Base-by-base conservation (phyloP, 75 land plant genomes). In the Chamaecyparis obtusa region DNA sequence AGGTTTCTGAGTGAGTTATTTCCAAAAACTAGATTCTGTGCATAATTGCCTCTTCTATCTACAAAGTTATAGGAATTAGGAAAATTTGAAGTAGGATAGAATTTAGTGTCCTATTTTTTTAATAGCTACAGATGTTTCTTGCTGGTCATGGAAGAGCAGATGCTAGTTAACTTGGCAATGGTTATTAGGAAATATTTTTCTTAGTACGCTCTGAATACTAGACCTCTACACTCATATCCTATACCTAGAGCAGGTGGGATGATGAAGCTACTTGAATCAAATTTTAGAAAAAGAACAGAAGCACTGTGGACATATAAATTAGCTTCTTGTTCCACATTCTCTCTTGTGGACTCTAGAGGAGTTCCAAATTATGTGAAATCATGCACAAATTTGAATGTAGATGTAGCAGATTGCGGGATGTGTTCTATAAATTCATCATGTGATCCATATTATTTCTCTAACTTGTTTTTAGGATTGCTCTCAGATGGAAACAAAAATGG, bases 231-330 rank as follows among this genome's bases (percentile, higher is more conserved):
- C 80, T 87, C 89, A 9, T 69, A 92, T 89, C 91, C 90, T n/a
- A 19, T 57, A 51, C 30, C 35, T 56, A 55, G 84, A 2, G 86
- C 86, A 15, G 92, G 89, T 49, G 94, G 92, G 85, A 51, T 92
- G 9, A 92, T 90, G 93, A 71, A 89, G 82, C 91, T 91, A 88
- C 89, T 92, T 87, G 85, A 89, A 88, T 93, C 91, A 86, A 89
- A 89, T 93, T 90, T 90, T 75, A 93, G 87, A 85, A 57, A 86
- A 89, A 85, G 89, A 27, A 17, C 60, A 55, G 83, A 84, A 36
- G 17, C 80, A 83, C 49, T 89, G n/a, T 35, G 86, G 51, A 35
- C 48, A 27, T 54, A 85, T 85, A 15, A 64, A 7, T 54, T 85
- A 21, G 5, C 49, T 44, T n/a, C 37, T 60, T 33, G 85, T 41